Conservation (phyloP, 306 rosid species). For the Gynostemma pentaphyllum region DNA sequence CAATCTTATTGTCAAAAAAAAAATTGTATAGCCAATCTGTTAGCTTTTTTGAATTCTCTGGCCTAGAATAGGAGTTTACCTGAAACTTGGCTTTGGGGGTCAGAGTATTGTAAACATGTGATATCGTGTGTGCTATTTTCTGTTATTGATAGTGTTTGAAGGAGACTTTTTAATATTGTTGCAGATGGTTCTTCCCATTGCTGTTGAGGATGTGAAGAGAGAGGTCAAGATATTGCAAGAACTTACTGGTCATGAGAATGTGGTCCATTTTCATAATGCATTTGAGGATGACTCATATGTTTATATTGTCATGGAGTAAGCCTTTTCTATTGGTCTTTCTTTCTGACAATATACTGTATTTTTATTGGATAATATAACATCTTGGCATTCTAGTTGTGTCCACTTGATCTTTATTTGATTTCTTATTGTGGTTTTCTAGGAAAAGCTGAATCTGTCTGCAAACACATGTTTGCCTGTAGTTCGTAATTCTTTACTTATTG, state of each 20-base stretch:
- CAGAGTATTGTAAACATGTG: not conserved
- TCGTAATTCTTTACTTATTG: not conserved
- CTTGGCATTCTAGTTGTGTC: not conserved
- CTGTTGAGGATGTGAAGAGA: constrained; percentile 96
- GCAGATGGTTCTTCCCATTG: constrained; percentile 97
- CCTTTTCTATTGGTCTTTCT: constrained; percentile 10
- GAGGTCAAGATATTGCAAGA: constrained; percentile 85
- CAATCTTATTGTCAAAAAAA: too few species aligned
- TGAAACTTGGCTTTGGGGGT: not conserved
- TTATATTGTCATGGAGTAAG: constrained; percentile 99
- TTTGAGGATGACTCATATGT: constrained; percentile 89
- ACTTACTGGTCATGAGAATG: constrained; percentile 94
- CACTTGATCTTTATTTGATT: constrained; percentile 1
- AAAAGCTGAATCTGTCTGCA: constrained; percentile 1
- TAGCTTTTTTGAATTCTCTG: not conserved
- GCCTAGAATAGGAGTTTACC: constrained; percentile 4
- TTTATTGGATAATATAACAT: not conserved
- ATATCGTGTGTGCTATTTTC: not conserved
- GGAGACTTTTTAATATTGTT: constrained; percentile 21
- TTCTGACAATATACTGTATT: not conserved
- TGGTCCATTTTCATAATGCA: constrained; percentile 74
- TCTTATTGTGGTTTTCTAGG: not conserved
- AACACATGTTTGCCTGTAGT: not conserved
- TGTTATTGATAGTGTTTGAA: not conserved
- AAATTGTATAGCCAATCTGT: not conserved